These are phyloP conservation scores for Tylopilus balloui DNA, from an alignment of 768 basidiomycete species.

Conservation along the genomic window DNA sequence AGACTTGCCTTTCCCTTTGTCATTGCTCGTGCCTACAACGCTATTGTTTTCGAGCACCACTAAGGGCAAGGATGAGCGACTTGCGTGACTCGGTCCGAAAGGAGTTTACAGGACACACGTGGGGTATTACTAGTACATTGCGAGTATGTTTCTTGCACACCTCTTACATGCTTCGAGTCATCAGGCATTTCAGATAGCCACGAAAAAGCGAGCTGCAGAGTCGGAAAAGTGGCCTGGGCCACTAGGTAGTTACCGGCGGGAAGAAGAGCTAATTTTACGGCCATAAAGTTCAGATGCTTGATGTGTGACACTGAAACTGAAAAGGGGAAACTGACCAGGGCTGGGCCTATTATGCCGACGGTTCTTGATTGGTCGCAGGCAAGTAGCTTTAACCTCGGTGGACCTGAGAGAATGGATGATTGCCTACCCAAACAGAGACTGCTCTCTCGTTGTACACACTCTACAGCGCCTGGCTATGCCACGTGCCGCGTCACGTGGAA, in stretches of 20 bases:
- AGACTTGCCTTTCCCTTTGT: conserved; percentile 7
- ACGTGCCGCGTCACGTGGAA: not conserved
- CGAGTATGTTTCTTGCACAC: conserved; percentile 1
- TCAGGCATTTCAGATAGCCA: conserved; percentile 1
- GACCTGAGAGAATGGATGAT: not conserved
- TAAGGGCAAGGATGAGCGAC: conserved; percentile 3
- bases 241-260: not conserved
- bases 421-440: not conserved
- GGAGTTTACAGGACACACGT: conserved; percentile 13
- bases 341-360: not conserved
- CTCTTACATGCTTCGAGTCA: not conserved
- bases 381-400: not conserved
- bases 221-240: not conserved
- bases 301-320: not conserved
- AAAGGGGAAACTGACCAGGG: conserved; percentile 9
- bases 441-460: not conserved
- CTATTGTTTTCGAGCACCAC: conserved; percentile 1
- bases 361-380: conserved; percentile 3
- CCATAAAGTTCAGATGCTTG: not conserved
- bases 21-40: conserved; percentile 3
- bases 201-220: not conserved
- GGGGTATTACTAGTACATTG: conserved; percentile 4
- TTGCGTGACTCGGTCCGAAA: not conserved
- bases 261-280: not conserved
- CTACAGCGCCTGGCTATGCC: not conserved